phyloP scores from a whole-genome alignment of 257 asterid genomes.

The Gynochthodes officinalis region DNA sequence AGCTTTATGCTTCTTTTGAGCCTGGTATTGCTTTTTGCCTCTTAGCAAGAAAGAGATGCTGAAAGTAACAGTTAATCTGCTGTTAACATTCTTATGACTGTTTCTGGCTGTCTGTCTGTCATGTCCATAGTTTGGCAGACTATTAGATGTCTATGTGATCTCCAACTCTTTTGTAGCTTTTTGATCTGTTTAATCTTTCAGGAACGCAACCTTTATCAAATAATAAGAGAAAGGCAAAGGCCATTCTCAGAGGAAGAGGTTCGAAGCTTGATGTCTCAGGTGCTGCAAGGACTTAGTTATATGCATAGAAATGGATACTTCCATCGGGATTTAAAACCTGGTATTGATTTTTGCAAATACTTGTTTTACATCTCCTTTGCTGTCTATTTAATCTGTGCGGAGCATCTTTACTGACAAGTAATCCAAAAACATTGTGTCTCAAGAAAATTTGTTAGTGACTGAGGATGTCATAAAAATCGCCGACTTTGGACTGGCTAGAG shows the following conservation, averaged over 20 bases:
- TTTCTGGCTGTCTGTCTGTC: background rate
- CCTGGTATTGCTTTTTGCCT: background rate
- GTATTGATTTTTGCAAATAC: conserved; percentile 38
- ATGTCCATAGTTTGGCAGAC: background rate
- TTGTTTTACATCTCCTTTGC: background rate
- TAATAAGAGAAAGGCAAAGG: conserved; percentile 64
- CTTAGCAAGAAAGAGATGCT: background rate
- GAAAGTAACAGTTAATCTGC: background rate
- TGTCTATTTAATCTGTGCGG: background rate
- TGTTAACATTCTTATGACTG: background rate
- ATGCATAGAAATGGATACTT: conserved; percentile 82
- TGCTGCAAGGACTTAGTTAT: conserved; percentile 84
- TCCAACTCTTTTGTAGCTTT: background rate
- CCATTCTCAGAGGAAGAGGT: conserved; percentile 80
- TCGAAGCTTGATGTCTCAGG: conserved; percentile 75
- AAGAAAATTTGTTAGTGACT: conserved; percentile 92
- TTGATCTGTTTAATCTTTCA: conserved; percentile 22
- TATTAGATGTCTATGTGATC: background rate
- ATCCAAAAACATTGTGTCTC: conserved; percentile 21
- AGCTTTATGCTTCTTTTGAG: background rate
- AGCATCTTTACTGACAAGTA: conserved; percentile 13
- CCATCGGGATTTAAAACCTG: conserved; percentile 96
- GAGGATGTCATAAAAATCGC: conserved; percentile 74
- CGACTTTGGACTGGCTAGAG: conserved; percentile 98
- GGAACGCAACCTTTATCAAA: conserved; percentile 86